Base-by-base conservation (phyloP, 176 grass and related monocot species). In the Lolium multiflorum region DNA sequence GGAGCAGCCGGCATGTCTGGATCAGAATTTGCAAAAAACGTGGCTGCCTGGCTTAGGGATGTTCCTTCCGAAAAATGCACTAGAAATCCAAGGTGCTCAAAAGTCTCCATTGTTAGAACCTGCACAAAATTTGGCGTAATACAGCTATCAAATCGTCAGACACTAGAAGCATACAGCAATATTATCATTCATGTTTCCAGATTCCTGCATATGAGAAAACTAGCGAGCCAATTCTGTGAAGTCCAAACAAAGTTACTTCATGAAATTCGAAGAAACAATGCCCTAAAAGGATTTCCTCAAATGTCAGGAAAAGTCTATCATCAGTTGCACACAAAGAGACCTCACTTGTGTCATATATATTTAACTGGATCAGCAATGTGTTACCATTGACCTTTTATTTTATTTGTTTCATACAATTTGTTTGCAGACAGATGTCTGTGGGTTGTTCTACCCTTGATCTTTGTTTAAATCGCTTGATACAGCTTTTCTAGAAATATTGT, bases 1-100 rank as follows among this genome's bases (percentile, higher is more conserved):
- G 97, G 90, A 54, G 83, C 90, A 83, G 92, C 94, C 24, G 97
- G 97, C 97, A 99, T 99, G 84, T 94, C 97, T 49, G 97, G 90
- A 94, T 99, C 97, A 60, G 94, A 96, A 84, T 96, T 96, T 78
- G 97, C 94, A 90, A 99, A 99, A 91, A 99, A 96, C 0, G 77
- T 88, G 47, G 97, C 91, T 66, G 90, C 90, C 81, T 99, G 92
- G 39, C 86, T 96, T 87, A 99, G 89, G 14, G 88, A 65, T 84
- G 68, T 84, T 86, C 94, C 94, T 86, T 99, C 94, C 67, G 94
- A 82, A 73, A 96, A 92, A 76, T 90, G 89, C 66, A 99, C 79
- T 46, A 99, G 82, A 88, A 99, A 99, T 73, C 97, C 90, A 78
- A 99, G 94, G 84, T 94, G 97, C 66, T 94, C 92, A 91, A 99